Percentiles rank a stretch among this genome's conserved stretches.
These are phyloP conservation scores for Aureobasidium sp. DNA, from an alignment of 2,329 filamentous ascomycete genomes.

Conservation along the genomic window DNA sequence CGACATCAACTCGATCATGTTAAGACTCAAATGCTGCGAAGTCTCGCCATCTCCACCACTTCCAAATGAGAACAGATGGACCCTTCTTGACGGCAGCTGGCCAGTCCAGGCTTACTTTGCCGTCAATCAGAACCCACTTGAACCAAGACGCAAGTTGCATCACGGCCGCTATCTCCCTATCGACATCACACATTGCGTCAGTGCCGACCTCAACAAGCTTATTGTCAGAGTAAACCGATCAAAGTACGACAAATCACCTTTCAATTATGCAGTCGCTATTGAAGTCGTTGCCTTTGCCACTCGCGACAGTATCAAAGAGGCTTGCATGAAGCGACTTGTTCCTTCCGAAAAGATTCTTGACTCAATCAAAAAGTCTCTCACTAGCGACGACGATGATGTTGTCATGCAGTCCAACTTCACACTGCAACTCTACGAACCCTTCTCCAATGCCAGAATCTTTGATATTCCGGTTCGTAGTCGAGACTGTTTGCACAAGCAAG, in stretches of 20 bases:
- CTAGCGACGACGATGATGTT: conserved; percentile 38
- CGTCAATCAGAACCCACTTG: conserved; percentile 50
- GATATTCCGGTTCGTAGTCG: conserved; percentile 62
- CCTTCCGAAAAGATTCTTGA: conserved; percentile 44
- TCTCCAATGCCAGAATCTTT: conserved; percentile 46
- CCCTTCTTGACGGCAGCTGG: conserved; percentile 58
- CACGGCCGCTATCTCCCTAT: conserved; percentile 68
- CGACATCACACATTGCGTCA: conserved; percentile 59
- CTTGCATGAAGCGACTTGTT: conserved; percentile 31
- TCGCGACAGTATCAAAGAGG: conserved; percentile 31
- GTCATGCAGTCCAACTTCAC: conserved; percentile 33
- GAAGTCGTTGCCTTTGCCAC: conserved; percentile 56
- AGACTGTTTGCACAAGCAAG: conserved; percentile 69
- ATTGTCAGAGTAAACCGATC: conserved; percentile 42
- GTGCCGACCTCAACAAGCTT: conserved; percentile 54
- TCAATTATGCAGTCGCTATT: conserved; percentile 57
- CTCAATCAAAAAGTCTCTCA: conserved; percentile 48
- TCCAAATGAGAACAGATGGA: conserved; percentile 49
- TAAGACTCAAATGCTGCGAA: conserved; percentile 61
- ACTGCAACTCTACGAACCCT: conserved; percentile 41
- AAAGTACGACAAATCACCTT: conserved; percentile 28
- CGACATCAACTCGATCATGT: conserved; percentile 49
- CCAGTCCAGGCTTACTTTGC: conserved; percentile 60
- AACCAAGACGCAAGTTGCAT: conserved; percentile 60
- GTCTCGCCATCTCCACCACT: conserved; percentile 21